Evolutionary conservation across 306 rosid genomes (phyloP), one percentile per base, ranked within the genome.

Genomic region (Prunus kanzakura): DNA sequence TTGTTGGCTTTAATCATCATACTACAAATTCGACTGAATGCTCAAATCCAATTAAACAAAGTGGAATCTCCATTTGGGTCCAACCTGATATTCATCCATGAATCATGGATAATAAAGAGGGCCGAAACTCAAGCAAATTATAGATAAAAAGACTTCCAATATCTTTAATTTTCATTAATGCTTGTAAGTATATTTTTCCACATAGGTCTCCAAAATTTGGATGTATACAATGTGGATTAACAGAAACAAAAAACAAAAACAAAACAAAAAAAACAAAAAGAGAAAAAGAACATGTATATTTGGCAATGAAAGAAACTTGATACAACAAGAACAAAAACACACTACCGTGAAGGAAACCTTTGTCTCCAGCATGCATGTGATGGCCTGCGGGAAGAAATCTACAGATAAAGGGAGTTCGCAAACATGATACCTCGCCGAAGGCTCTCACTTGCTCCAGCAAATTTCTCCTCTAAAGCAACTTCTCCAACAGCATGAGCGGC

Each of bases 401-500:
- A 95, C 55, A 95, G 85, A 79, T 95, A 95, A 67, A 95, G 96
- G 60, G 98, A 95, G 75, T 95, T 95, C 18, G 98, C 96, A 82
- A 92, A 95, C 97, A 95, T 95, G 75, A 95, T 92, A 81, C 98
- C 98, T 61, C 98, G 89, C 32, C 93, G 92, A 51, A 95, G 96
- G 87, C 98, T 95, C 79, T 90, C 96, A 23, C 97, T 88, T 35
- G 97, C 98, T 12, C 90, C 93, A 12, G 89, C 82, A 82, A 95
- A 95, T 79, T 92, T 95, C 77, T 83, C 87, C 82, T 95, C 97
- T 82, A 92, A 87, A 70, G 82, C 88, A 25, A 55, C 89, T 81
- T 95, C 98, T 64, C 98, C 97, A 19, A 95, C 98, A 11, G 98
- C 98, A 65, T 89, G 82, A 51, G 98, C 97, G 78, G 97, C 92